Conservation (phyloP, 371 early-diverging fungal species). For the Mortierella sp. region DNA sequence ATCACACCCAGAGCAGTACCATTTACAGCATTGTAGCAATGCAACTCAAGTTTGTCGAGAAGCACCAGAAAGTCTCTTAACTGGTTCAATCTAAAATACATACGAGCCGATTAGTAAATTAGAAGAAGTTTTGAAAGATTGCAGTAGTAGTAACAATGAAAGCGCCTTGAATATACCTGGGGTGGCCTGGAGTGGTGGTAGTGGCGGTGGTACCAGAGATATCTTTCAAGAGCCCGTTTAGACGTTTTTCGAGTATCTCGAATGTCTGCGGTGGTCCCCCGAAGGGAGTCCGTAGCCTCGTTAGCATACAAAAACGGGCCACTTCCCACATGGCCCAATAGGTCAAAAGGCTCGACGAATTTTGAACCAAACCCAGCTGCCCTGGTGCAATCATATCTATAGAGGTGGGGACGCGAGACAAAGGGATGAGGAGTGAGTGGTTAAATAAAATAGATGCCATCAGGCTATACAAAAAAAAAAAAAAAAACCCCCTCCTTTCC, state of each 20-base stretch:
- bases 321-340: conserved; percentile 87
- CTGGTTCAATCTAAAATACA: conserved; percentile 11
- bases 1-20: conserved; percentile 67
- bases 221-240: conserved; percentile 52
- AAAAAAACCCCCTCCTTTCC: conserved; percentile 4
- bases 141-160: too few relatives aligned
- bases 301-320: conserved; percentile 77
- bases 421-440: too few relatives aligned
- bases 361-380: conserved; percentile 29
- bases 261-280: conserved; percentile 84
- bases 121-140: too few relatives aligned
- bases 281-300: conserved; percentile 79
- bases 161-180: conserved; percentile 13
- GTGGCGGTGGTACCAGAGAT: not conserved
- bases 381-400: conserved; percentile 30
- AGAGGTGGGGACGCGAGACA: too few relatives aligned
- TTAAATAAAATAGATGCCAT: too few relatives aligned
- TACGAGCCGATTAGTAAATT: not conserved
- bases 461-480: not conserved
- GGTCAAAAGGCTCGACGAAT: conserved; percentile 57
- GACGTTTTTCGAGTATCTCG: conserved; percentile 71
- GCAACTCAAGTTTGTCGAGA: conserved; percentile 79
- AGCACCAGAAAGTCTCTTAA: conserved; percentile 63
- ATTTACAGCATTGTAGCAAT: conserved; percentile 72
- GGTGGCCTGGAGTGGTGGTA: not conserved